Percentiles rank a stretch among this genome's conserved stretches.
Conservation (phyloP, 257 asterid species). For the Eustoma russellianum region DNA sequence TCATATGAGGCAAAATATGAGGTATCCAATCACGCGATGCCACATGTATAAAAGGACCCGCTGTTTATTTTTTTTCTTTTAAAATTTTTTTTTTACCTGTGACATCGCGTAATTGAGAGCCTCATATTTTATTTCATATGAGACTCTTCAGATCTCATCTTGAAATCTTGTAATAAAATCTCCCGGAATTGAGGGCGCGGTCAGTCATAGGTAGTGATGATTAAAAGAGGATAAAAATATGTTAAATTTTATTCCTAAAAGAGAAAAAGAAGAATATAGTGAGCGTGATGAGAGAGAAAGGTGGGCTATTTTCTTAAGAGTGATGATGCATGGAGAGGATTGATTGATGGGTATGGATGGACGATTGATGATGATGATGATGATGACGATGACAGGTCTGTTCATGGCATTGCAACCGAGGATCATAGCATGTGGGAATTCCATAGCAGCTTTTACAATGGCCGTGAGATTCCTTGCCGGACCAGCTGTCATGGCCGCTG, state of each 20-base stretch:
- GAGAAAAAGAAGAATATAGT: not conserved
- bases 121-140: too few species aligned
- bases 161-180: too few species aligned
- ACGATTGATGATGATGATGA: too few species aligned
- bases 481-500: slow-evolving; percentile 99
- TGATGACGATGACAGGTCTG: slow-evolving; percentile 69
- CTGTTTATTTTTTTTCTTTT: too few species aligned
- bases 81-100: too few species aligned
- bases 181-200: not conserved
- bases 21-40: too few species aligned
- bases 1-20: too few species aligned
- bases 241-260: not conserved
- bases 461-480: slow-evolving; percentile 98
- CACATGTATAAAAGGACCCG: too few species aligned
- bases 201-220: slow-evolving; percentile 21
- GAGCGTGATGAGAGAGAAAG: not conserved
- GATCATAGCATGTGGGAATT: slow-evolving; percentile 97
- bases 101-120: too few species aligned
- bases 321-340: slow-evolving; percentile 3
- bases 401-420: slow-evolving; percentile 98
- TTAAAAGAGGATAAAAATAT: slow-evolving; percentile 11
- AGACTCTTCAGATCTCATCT: too few species aligned
- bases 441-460: slow-evolving; percentile 79
- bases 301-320: not conserved
- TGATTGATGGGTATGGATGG: not conserved